These are phyloP conservation scores for Magnaporthiopsis incrustans DNA, from an alignment of 2,329 filamentous ascomycete genomes.

Conservation along the genomic window DNA sequence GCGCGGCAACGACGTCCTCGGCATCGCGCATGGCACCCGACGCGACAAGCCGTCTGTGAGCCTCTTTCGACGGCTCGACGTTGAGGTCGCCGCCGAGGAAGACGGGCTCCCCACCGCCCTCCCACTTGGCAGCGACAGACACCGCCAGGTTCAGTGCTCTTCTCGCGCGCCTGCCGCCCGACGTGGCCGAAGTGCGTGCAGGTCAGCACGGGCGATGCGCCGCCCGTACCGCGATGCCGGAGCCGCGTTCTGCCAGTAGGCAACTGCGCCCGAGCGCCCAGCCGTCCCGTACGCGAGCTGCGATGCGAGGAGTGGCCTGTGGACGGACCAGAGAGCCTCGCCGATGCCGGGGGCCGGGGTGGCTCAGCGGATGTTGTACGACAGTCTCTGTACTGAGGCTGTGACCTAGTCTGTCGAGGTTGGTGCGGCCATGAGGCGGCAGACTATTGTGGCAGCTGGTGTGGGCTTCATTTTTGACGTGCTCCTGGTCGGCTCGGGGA, in stretches of 20 bases:
- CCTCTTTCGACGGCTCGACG: constrained; percentile 19
- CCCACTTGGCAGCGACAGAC: constrained; percentile 21
- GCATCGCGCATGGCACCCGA: constrained; percentile 17
- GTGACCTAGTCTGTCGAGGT: background rate
- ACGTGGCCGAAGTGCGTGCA: constrained; percentile 47
- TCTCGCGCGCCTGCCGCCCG: constrained; percentile 31
- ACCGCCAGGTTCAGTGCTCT: constrained; percentile 31
- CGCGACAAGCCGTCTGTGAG: constrained; percentile 19
- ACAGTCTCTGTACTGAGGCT: constrained; percentile 30
- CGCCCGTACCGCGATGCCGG: constrained; percentile 28
- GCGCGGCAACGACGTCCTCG: constrained; percentile 16
- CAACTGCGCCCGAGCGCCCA: constrained; percentile 44
- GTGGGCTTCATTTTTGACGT: too few species aligned
- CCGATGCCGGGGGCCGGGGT: constrained; percentile 26
- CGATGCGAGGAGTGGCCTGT: constrained; percentile 26
- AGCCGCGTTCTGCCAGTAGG: constrained; percentile 53
- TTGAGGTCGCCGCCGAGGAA: constrained; percentile 27
- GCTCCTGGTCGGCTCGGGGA: too few species aligned
- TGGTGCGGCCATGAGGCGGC: too few species aligned
- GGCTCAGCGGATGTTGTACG: constrained; percentile 40
- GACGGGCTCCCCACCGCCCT: constrained; percentile 15
- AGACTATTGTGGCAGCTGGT: too few species aligned
- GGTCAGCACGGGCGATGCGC: constrained; percentile 31
- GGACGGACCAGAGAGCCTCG: constrained; percentile 32
- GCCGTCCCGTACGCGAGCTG: constrained; percentile 29